phyloP scores from a whole-genome alignment of 495 filamentous ascomycete species.

The Penicillium manginii region DNA sequence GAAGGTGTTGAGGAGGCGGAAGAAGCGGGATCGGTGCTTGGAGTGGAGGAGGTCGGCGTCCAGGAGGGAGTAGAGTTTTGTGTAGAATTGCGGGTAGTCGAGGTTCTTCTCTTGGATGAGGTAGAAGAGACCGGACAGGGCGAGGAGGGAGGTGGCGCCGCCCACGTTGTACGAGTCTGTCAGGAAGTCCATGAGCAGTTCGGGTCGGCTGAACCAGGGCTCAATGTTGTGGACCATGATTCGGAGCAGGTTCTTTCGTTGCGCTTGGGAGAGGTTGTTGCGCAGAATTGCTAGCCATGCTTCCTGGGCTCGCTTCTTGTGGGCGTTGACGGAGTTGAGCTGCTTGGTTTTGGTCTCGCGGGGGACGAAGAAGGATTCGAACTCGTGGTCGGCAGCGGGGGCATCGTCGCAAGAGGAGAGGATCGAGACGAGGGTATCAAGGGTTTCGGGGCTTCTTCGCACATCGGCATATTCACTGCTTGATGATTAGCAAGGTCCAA shows the following conservation, averaged over 20 bases:
- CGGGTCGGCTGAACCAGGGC: slow-evolving; percentile 83
- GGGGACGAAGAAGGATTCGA: slow-evolving; percentile 68
- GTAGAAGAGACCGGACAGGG: slow-evolving; percentile 92
- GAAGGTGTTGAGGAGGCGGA: slow-evolving; percentile 90
- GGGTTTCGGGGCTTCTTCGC: slow-evolving; percentile 34
- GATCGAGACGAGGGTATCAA: slow-evolving; percentile 63
- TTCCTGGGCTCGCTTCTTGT: slow-evolving; percentile 69
- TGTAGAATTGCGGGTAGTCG: slow-evolving; percentile 94
- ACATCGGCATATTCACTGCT: slow-evolving; percentile 40
- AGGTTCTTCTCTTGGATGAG: slow-evolving; percentile 91
- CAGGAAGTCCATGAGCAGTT: slow-evolving; percentile 96
- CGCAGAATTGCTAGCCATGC: slow-evolving; percentile 81
- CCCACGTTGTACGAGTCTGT: slow-evolving; percentile 89
- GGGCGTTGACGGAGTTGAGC: slow-evolving; percentile 40
- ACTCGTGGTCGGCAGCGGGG: slow-evolving; percentile 62
- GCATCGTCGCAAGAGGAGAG: slow-evolving; percentile 67
- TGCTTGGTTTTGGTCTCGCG: slow-evolving; percentile 67
- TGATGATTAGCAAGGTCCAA: slow-evolving; percentile 22
- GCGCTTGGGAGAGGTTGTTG: slow-evolving; percentile 62
- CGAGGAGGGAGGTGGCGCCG: slow-evolving; percentile 82
- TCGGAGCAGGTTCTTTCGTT: slow-evolving; percentile 77
- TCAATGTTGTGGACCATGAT: slow-evolving; percentile 75
- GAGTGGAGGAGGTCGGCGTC: slow-evolving; percentile 86
- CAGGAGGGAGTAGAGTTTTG: slow-evolving; percentile 88
- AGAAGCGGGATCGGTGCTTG: slow-evolving; percentile 89